Evolutionary conservation across 2,329 filamentous ascomycete species (phyloP).

Genomic region (Penicillium polonicum): DNA sequence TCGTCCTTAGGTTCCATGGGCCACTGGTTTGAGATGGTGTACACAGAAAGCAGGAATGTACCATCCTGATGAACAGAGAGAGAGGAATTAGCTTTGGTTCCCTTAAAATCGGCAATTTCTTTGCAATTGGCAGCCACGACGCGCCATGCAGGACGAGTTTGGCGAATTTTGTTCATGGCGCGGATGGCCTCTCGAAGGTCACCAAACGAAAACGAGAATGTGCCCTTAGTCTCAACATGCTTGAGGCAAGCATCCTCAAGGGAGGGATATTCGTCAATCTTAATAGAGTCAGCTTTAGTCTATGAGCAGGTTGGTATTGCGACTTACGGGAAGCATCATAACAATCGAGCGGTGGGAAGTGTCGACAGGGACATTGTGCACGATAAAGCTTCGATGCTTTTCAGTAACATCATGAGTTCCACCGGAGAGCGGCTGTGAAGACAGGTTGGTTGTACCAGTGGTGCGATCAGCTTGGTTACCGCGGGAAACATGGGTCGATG

Average conservation of each 20-base stretch:
- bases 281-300: neutral
- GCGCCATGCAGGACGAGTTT: neutral
- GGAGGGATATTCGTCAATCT: slow-evolving; percentile 1
- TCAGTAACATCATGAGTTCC: neutral
- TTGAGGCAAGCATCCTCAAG: neutral
- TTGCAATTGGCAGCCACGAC: neutral
- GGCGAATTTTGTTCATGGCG: neutral
- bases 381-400: neutral
- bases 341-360: neutral
- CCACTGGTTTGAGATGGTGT: neutral
- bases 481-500: too few relatives aligned
- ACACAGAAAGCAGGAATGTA: neutral
- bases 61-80: neutral
- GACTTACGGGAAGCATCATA: slow-evolving; percentile 1
- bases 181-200: neutral
- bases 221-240: neutral
- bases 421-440: neutral
- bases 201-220: neutral
- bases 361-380: neutral
- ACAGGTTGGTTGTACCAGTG: neutral
- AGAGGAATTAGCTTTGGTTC: neutral
- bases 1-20: neutral
- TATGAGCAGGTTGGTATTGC: neutral
- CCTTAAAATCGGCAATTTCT: neutral
- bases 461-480: neutral